A percentile compares a stretch with the other conserved stretches of the same genome.
Conservation (phyloP, 169 alveolate genomes). For the Plasmodium reichenowi region DNA sequence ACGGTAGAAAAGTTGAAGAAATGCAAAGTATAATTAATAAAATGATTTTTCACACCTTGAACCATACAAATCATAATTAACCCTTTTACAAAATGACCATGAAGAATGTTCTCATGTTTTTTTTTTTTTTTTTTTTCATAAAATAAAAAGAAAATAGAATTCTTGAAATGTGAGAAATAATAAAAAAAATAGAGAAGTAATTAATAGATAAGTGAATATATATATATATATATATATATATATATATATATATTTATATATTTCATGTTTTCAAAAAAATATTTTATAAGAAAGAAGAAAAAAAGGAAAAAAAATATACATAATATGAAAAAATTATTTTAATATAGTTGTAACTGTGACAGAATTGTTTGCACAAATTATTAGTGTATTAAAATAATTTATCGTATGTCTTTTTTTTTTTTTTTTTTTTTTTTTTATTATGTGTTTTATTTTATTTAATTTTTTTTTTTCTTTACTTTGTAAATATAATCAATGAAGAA, state of each 20-base stretch:
- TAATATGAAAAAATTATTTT: neutral
- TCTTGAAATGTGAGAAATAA: too few relatives aligned
- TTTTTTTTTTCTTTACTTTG: neutral
- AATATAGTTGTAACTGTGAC: neutral
- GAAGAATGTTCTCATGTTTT: constrained; percentile 17
- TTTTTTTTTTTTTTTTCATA: neutral
- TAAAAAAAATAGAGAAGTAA: too few relatives aligned
- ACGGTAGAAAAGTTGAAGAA: constrained; percentile 12
- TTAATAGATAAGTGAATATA: too few relatives aligned
- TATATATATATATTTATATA: too few relatives aligned
- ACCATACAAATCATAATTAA: constrained; percentile 1
- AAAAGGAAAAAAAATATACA: neutral
- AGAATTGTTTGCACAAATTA: neutral
- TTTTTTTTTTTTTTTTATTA: neutral
- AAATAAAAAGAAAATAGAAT: too few relatives aligned
- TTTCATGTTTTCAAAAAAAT: too few relatives aligned
- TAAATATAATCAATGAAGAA: neutral
- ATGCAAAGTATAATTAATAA: constrained; percentile 17
- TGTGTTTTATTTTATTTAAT: neutral
- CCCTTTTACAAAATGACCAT: neutral
- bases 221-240: too few relatives aligned
- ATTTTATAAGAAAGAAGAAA: too few relatives aligned
- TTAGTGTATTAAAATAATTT: neutral
- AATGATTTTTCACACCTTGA: constrained; percentile 7
- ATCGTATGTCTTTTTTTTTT: neutral